phyloP scores from a whole-genome alignment of 495 filamentous ascomycete genomes.

The Neurospora tetrasperma region DNA sequence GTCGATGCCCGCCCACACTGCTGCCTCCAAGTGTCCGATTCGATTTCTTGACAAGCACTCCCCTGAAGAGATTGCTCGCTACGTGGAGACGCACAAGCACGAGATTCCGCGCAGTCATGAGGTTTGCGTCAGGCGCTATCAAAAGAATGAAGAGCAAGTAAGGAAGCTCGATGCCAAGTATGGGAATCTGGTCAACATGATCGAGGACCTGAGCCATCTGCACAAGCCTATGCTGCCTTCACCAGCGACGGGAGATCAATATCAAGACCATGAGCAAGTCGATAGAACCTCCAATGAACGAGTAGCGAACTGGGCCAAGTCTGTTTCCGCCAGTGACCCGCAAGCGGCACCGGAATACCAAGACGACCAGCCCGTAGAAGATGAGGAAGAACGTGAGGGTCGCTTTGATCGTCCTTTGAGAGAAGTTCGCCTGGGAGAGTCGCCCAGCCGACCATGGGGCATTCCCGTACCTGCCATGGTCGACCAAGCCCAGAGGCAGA shows the following conservation, averaged over 20 bases:
- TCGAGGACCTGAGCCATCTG: constrained; percentile 70
- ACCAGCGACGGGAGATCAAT: constrained; percentile 27
- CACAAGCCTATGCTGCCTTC: constrained; percentile 71
- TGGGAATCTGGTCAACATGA: constrained; percentile 80
- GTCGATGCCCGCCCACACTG: constrained; percentile 41
- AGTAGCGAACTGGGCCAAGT: constrained; percentile 74
- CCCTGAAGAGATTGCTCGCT: constrained; percentile 80
- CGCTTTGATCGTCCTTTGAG: constrained; percentile 74
- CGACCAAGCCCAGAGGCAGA: neutral
- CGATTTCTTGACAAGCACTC: constrained; percentile 81
- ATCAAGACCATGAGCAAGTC: constrained; percentile 33
- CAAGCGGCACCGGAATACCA: constrained; percentile 25
- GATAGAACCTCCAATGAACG: constrained; percentile 46
- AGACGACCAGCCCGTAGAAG: constrained; percentile 9
- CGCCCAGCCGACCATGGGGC: constrained; percentile 83
- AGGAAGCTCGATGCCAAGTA: constrained; percentile 84
- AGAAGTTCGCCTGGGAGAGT: constrained; percentile 79
- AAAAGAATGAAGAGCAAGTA: constrained; percentile 71
- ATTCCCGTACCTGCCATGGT: constrained; percentile 55
- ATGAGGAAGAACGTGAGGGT: constrained; percentile 40
- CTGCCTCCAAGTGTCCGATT: constrained; percentile 68
- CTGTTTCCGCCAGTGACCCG: constrained; percentile 44
- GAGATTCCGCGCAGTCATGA: constrained; percentile 85
- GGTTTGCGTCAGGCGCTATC: constrained; percentile 78
- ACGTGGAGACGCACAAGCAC: constrained; percentile 87